Evolutionary conservation across 129 eudicot genomes (phyloP), one percentile per base, ranked within the genome.

Genomic region (Helichrysum umbraculigerum): DNA sequence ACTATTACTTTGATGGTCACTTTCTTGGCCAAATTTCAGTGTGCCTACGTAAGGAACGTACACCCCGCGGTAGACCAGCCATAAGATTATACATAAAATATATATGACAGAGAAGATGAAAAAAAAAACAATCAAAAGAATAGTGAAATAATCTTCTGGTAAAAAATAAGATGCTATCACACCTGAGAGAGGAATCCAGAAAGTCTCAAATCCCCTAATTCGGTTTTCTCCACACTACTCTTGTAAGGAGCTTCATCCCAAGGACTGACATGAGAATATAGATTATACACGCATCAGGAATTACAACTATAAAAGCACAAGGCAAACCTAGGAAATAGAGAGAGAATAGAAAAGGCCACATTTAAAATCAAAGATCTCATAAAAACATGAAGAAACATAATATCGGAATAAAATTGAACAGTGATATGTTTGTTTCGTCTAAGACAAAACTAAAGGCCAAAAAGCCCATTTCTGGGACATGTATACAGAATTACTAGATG

Each of bases 161-260:
- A 59, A 28, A n/a, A 28, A 39, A 39, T 52, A 28, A 28, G 62
- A 57, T n/a, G 51, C 12, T 6, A 30, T 60, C 44, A 52, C 65
- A 90, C 98, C 98, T 90, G 85, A 41, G 96, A 87, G 22, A 93
- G 89, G 71, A 93, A 93, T 10, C 88, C 96, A 47, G 92, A 83
- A 78, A 93, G 86, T 41, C 92, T 74, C 66, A 93, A 70, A 39
- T 87, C 89, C 50, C 96, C 96, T 63, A 81, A 65, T 74, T 89
- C 90, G 32, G 88, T 90, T 87, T 80, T 93, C 78, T 91, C 89
- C 11, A 85, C 86, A 39, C 91, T 96, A 83, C 79, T 81, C 75
- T 72, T 82, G 76, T 93, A 93, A 76, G 92, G 98, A 84, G 84
- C 85, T 76, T 88, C 90, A 61, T 82, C 89, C 96, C 97, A 92